A percentile compares a stretch with the other conserved stretches of the same genome.
phyloP scores from a whole-genome alignment of 768 basidiomycete genomes.

The Atractiella rhizophila region DNA sequence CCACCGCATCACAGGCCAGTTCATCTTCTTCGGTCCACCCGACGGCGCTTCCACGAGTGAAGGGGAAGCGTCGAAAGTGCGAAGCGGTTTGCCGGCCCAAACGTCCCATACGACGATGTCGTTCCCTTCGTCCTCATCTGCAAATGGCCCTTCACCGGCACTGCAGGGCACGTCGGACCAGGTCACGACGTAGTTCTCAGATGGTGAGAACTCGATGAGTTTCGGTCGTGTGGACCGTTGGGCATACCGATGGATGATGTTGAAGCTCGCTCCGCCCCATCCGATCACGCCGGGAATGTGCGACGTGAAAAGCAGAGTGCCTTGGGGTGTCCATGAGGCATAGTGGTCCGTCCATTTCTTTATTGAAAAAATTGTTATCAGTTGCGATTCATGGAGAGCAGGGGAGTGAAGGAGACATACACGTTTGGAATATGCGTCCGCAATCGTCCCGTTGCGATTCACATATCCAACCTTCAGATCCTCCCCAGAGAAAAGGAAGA shows the following conservation, averaged over 20 bases:
- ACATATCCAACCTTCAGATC: constrained; percentile 74
- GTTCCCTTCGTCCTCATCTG: constrained; percentile 85
- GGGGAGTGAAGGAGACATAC: constrained; percentile 27
- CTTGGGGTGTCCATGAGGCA: constrained; percentile 85
- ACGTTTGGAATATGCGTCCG: constrained; percentile 49
- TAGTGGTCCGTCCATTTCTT: constrained; percentile 94
- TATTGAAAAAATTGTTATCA: not conserved
- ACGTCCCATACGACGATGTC: constrained; percentile 97
- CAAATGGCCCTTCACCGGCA: constrained; percentile 50
- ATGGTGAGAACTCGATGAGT: constrained; percentile 88
- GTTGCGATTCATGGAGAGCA: not conserved
- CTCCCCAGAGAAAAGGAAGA: constrained; percentile 75
- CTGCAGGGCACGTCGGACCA: constrained; percentile 88
- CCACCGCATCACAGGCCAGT: constrained; percentile 91
- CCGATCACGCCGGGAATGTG: constrained; percentile 85
- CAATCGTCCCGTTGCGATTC: constrained; percentile 59
- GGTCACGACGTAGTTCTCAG: constrained; percentile 85
- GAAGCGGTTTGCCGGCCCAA: constrained; percentile 69
- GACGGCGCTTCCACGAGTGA: constrained; percentile 24
- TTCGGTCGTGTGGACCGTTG: constrained; percentile 90
- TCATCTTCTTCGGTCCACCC: constrained; percentile 33
- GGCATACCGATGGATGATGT: constrained; percentile 65
- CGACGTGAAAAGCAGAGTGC: constrained; percentile 79
- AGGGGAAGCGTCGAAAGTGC: constrained; percentile 43
- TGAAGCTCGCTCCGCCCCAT: constrained; percentile 84